These are phyloP conservation scores for Talaromyces sp. DNA, from an alignment of 2,329 filamentous ascomycete species.

Conservation along the genomic window DNA sequence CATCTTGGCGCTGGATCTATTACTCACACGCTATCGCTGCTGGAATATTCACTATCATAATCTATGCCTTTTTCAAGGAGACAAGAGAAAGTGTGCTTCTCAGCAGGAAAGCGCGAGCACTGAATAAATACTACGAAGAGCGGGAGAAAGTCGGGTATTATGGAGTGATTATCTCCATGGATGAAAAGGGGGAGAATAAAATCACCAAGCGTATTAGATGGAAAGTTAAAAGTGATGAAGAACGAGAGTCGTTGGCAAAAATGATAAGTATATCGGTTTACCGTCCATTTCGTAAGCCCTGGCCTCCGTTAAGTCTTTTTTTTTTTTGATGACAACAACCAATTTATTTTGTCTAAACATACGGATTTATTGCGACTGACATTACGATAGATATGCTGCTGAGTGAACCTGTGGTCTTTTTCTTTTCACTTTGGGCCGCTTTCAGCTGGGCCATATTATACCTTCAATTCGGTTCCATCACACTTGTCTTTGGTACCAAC, in stretches of 20 bases:
- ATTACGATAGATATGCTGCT: slow-evolving; percentile 46
- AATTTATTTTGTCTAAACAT: not conserved
- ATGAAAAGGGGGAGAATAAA: slow-evolving; percentile 22
- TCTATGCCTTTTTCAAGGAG: slow-evolving; percentile 71
- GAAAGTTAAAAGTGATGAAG: slow-evolving; percentile 73
- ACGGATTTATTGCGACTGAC: not conserved
- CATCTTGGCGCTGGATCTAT: slow-evolving; percentile 24
- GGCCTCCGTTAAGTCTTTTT: not conserved
- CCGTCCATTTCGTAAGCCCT: slow-evolving; percentile 63
- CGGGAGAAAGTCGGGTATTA: slow-evolving; percentile 61
- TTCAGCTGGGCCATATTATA: slow-evolving; percentile 90
- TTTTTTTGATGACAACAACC: not conserved
- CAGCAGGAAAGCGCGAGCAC: slow-evolving; percentile 62
- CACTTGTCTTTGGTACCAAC: slow-evolving; percentile 65
- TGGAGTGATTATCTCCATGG: slow-evolving; percentile 45
- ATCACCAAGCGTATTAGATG: slow-evolving; percentile 60
- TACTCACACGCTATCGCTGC: slow-evolving; percentile 66
- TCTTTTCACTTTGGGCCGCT: slow-evolving; percentile 82
- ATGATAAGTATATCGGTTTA: slow-evolving; percentile 71
- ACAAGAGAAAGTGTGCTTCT: slow-evolving; percentile 77
- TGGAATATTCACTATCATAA: slow-evolving; percentile 56
- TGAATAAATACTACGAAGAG: slow-evolving; percentile 76
- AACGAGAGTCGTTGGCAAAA: slow-evolving; percentile 61
- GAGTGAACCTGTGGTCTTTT: slow-evolving; percentile 59
- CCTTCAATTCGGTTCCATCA: slow-evolving; percentile 73